Base-by-base conservation (phyloP, 169 alveolate species). In the Toxoplasma gondii region DNA sequence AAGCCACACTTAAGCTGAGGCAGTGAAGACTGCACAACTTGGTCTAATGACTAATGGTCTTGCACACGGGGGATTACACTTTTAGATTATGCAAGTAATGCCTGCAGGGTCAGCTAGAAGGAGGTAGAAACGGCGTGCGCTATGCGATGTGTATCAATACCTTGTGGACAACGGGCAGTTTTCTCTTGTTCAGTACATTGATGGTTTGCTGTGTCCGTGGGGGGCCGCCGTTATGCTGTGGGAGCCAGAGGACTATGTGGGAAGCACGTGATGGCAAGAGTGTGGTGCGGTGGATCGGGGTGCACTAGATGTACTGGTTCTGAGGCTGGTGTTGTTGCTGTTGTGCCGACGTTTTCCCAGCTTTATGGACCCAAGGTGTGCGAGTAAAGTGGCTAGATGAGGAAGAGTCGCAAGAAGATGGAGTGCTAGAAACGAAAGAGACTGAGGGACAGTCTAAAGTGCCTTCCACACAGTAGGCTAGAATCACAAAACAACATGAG, bases 331-430 rank as follows among this genome's bases (percentile, higher is more conserved):
- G n/a, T 64, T 64, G 74, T 64, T 16, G n/a, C 7, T 1, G 4
- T 4, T 64, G 74, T 27, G 31, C n/a, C n/a, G 4, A 64, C 29
- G n/a, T 19, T 2, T 67, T 74, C 34, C 53, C 94, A 94, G 96
- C 96, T 7, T 80, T 94, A 38, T 94, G 96, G 96, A 94, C 91
- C 39, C 93, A 86, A 78, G 96, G 96, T 10, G 96, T 94, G 31
- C 88, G 96, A 9, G 96, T 94, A 41, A 94, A 91, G 81, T 94
- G 96, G 96, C 93, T 94, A 29, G 93, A 93, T 38, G 91, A 86
- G 4, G 90, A 82, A 22, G 90, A 82, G n/a, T 1, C 10, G 43
- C 24, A 74, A n/a, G n/a, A 12, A 7, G 84, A 74, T 5, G 84
- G 84, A 36, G 43, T 0, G 19, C 19, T 0, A 16, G 27, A n/a